Conservation (phyloP, 1,284 basidiomycete species). For the Leccinum subrobustum region DNA sequence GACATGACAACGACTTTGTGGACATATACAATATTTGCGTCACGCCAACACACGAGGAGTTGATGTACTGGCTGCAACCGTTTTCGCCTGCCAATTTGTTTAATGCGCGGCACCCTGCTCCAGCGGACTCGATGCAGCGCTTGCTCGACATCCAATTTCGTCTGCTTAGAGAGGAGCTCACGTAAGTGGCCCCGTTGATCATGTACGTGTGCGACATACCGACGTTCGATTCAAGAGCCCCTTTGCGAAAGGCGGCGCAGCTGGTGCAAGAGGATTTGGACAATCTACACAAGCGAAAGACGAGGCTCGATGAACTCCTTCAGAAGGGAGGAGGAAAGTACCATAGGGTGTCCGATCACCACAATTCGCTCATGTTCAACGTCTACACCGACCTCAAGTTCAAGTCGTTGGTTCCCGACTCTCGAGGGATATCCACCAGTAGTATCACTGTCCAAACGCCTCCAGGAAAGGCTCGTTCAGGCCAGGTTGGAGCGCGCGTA, state of each 20-base stretch:
- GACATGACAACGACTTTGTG: conserved; percentile 65
- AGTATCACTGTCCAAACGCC: conserved; percentile 43
- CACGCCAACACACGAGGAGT: conserved; percentile 62
- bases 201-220: background rate
- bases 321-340: conserved; percentile 48
- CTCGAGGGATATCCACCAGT: conserved; percentile 47
- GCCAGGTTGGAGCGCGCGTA: no score
- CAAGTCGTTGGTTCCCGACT: conserved; percentile 41
- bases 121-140: conserved; percentile 53
- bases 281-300: conserved; percentile 20
- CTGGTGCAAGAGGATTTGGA: conserved; percentile 44
- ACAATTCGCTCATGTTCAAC: conserved; percentile 52
- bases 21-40: conserved; percentile 58
- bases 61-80: conserved; percentile 44
- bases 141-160: conserved; percentile 72
- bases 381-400: conserved; percentile 53
- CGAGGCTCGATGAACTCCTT: conserved; percentile 38
- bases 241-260: conserved; percentile 49
- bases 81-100: conserved; percentile 59
- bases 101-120: conserved; percentile 59
- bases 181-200: conserved; percentile 39
- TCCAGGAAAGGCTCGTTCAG: no score
- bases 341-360: conserved; percentile 35
- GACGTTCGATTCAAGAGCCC: conserved; percentile 38
- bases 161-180: conserved; percentile 65